Percentiles rank a stretch among this genome's conserved stretches.
Evolutionary conservation across 2,329 filamentous ascomycete genomes (phyloP).

Genomic region (Ascochyta viciae-villosae): DNA sequence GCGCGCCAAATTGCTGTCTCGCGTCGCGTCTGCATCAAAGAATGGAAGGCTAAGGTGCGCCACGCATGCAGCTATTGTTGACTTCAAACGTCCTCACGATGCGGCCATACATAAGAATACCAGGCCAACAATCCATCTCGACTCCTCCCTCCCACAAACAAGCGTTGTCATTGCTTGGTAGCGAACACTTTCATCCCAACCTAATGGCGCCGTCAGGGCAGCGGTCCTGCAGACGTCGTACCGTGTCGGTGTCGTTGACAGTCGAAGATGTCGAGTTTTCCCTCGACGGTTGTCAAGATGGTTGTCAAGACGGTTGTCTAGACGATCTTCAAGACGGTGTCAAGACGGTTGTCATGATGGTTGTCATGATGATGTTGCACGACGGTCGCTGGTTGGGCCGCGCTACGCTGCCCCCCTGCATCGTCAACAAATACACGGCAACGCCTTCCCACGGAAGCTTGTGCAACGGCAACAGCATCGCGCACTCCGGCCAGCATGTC

Average conservation of each 20-base stretch:
- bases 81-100: background rate
- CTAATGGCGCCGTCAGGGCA: too few species aligned
- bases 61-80: conserved; percentile 6
- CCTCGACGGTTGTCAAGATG: too few species aligned
- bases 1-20: conserved; percentile 4
- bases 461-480: conserved; percentile 4
- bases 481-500: conserved; percentile 14
- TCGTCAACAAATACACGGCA: conserved; percentile 19
- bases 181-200: background rate
- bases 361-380: background rate
- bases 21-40: conserved; percentile 11
- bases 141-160: too few species aligned
- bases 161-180: background rate
- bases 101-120: background rate
- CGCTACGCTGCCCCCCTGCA: conserved; percentile 1
- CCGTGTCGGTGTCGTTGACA: background rate
- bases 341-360: background rate
- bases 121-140: background rate
- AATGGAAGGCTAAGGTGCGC: conserved; percentile 13
- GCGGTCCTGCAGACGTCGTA: conserved; percentile 1
- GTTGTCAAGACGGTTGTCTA: too few species aligned
- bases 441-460: conserved; percentile 7
- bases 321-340: too few species aligned
- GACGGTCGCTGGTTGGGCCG: conserved; percentile 2
- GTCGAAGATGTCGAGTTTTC: too few species aligned